Evolutionary conservation across 2,329 filamentous ascomycete species (phyloP).

Genomic region (Sclerotinia borealis): DNA sequence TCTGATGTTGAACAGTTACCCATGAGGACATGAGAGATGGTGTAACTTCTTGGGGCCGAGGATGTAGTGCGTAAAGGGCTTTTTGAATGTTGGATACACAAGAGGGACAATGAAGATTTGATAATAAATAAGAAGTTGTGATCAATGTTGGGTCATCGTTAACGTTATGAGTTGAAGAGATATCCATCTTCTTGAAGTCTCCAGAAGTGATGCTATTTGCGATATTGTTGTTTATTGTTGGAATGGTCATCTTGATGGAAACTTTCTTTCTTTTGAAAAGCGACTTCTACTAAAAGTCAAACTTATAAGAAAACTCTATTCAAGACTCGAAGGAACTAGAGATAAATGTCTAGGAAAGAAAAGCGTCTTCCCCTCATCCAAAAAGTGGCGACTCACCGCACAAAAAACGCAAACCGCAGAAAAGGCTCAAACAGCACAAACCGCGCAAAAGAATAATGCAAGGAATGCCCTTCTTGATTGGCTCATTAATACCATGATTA

Average conservation of each 20-base stretch:
- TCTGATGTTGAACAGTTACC: slow-evolving; percentile 53
- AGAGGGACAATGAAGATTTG: slow-evolving; percentile 72
- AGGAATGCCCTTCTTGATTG: neutral
- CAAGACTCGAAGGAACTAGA: neutral
- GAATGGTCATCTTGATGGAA: neutral
- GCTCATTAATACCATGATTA: too few species aligned
- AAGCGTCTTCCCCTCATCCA: neutral
- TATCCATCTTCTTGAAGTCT: slow-evolving; percentile 3
- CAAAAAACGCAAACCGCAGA: slow-evolving; percentile 6
- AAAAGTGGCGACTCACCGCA: neutral
- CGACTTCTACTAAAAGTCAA: slow-evolving; percentile 2
- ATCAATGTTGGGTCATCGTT: neutral
- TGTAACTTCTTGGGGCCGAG: slow-evolving; percentile 52
- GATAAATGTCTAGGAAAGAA: neutral
- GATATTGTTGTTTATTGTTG: neutral
- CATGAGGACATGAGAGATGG: slow-evolving; percentile 67
- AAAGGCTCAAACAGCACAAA: slow-evolving; percentile 1
- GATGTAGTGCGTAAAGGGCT: slow-evolving; percentile 44
- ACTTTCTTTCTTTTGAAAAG: neutral
- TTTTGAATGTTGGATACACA: slow-evolving; percentile 63
- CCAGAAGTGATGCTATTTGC: neutral
- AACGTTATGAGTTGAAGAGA: neutral
- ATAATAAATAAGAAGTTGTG: slow-evolving; percentile 49
- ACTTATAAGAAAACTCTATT: neutral
- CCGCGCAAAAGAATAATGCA: neutral